Evolutionary conservation across 2,329 filamentous ascomycete genomes (phyloP).

Genomic region (Colletotrichum destructivum): DNA sequence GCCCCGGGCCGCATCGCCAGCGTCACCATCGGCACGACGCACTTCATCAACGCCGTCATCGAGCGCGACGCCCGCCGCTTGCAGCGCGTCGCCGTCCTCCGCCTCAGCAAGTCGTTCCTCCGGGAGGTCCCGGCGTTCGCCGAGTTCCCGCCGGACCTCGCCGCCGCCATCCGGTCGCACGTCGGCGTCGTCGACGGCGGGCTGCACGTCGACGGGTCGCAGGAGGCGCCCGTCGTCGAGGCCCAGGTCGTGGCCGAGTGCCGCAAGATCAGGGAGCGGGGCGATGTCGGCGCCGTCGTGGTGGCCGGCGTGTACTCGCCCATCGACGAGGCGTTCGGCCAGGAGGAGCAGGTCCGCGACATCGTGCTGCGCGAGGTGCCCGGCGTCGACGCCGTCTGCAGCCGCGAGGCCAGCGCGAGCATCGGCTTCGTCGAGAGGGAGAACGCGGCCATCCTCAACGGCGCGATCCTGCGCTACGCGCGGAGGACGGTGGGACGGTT

Average conservation of each 20-base stretch:
- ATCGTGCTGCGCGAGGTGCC: slow-evolving; percentile 59
- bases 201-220: slow-evolving; percentile 65
- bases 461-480: slow-evolving; percentile 65
- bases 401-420: slow-evolving; percentile 65
- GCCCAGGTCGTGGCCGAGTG: slow-evolving; percentile 49
- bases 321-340: slow-evolving; percentile 60
- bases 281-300: slow-evolving; percentile 61
- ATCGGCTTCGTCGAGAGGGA: slow-evolving; percentile 73
- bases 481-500: slow-evolving; percentile 68
- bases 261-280: slow-evolving; percentile 56
- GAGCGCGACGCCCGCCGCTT: slow-evolving; percentile 66
- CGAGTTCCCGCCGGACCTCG: slow-evolving; percentile 67
- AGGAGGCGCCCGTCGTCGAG: slow-evolving; percentile 59
- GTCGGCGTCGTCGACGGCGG: slow-evolving; percentile 64
- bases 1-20: slow-evolving; percentile 56
- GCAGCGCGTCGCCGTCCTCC: slow-evolving; percentile 66
- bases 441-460: slow-evolving; percentile 76
- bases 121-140: slow-evolving; percentile 65
- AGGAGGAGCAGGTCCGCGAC: slow-evolving; percentile 64
- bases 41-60: slow-evolving; percentile 73
- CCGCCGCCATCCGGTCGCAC: slow-evolving; percentile 62
- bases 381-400: slow-evolving; percentile 63
- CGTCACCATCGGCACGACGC: slow-evolving; percentile 69
- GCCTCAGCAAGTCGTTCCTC: slow-evolving; percentile 68
- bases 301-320: slow-evolving; percentile 68